phyloP scores from a whole-genome alignment of 2,329 filamentous ascomycete species.

The Orbilia blumenaviensis region DNA sequence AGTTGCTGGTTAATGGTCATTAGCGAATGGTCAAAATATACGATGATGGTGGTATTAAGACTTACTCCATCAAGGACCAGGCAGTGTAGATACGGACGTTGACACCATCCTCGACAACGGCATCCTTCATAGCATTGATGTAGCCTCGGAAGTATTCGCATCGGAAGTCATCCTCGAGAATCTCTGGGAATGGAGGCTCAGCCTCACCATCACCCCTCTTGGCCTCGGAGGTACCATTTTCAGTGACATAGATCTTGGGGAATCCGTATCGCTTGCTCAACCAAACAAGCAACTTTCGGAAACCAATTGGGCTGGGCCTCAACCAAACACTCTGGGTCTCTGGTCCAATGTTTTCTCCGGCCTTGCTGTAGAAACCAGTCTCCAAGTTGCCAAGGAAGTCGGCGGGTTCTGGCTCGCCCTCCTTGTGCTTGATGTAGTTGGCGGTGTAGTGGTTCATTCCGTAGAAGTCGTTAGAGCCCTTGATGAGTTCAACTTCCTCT shows the following conservation, averaged over 20 bases:
- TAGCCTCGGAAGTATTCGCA: slow-evolving; percentile 81
- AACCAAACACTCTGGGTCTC: slow-evolving; percentile 87
- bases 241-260: slow-evolving; percentile 85
- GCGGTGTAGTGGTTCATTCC: slow-evolving; percentile 95
- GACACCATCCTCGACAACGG: slow-evolving; percentile 76
- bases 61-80: slow-evolving; percentile 84
- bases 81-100: slow-evolving; percentile 82
- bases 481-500: slow-evolving; percentile 77
- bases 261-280: slow-evolving; percentile 77
- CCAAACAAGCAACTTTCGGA: slow-evolving; percentile 80
- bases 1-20: slow-evolving; percentile 68
- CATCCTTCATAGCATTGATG: slow-evolving; percentile 77
- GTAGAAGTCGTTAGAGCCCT: slow-evolving; percentile 91
- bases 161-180: slow-evolving; percentile 83
- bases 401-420: slow-evolving; percentile 68
- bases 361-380: slow-evolving; percentile 74
- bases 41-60: slow-evolving; percentile 55
- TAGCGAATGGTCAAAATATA: neutral
- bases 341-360: slow-evolving; percentile 76
- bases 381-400: slow-evolving; percentile 82
- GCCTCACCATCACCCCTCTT: slow-evolving; percentile 70
- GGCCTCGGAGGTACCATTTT: slow-evolving; percentile 86
- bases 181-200: slow-evolving; percentile 73
- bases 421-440: slow-evolving; percentile 81
- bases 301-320: slow-evolving; percentile 76